phyloP scores from a whole-genome alignment of 2,329 filamentous ascomycete genomes.

The Ophioceras dolichostomum region DNA sequence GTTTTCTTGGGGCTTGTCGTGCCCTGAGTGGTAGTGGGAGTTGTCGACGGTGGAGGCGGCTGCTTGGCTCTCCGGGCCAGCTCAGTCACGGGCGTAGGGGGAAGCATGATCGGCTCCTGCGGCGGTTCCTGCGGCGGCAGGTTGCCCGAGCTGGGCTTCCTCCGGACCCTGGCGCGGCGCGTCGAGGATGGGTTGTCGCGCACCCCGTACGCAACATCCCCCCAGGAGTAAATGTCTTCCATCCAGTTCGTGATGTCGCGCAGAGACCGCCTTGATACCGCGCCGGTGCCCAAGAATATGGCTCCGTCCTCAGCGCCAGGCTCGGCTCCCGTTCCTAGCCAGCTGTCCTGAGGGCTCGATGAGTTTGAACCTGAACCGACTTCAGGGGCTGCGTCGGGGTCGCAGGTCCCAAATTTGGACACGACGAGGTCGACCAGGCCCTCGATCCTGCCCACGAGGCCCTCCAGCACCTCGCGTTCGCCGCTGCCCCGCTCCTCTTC shows the following conservation, averaged over 20 bases:
- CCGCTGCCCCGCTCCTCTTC: slow-evolving; percentile 93
- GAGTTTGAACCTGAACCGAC: background rate
- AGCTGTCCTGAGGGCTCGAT: slow-evolving; percentile 26
- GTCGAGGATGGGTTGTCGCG: slow-evolving; percentile 63
- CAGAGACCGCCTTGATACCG: slow-evolving; percentile 58
- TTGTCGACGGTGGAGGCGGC: background rate
- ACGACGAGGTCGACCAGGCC: slow-evolving; percentile 83
- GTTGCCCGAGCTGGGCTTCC: slow-evolving; percentile 9
- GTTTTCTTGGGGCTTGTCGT: slow-evolving; percentile 2
- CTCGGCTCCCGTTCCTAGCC: slow-evolving; percentile 62
- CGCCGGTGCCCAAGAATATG: slow-evolving; percentile 72
- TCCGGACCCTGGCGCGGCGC: slow-evolving; percentile 34
- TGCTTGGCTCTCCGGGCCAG: slow-evolving; percentile 7
- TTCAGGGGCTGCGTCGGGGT: slow-evolving; percentile 6
- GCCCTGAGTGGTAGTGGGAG: background rate
- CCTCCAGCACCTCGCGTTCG: slow-evolving; percentile 85
- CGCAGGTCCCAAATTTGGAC: slow-evolving; percentile 58
- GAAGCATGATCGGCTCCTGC: slow-evolving; percentile 5
- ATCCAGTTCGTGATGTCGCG: slow-evolving; percentile 72
- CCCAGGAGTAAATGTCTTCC: slow-evolving; percentile 76
- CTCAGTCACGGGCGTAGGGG: slow-evolving; percentile 11
- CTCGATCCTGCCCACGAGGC: slow-evolving; percentile 66
- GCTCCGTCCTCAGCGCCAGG: slow-evolving; percentile 67
- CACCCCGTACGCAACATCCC: slow-evolving; percentile 74
- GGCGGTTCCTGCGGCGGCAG: no score